Percentiles rank a stretch among this genome's conserved stretches.
phyloP scores from a whole-genome alignment of 2,329 filamentous ascomycete species.

The Phialophora verrucosa region DNA sequence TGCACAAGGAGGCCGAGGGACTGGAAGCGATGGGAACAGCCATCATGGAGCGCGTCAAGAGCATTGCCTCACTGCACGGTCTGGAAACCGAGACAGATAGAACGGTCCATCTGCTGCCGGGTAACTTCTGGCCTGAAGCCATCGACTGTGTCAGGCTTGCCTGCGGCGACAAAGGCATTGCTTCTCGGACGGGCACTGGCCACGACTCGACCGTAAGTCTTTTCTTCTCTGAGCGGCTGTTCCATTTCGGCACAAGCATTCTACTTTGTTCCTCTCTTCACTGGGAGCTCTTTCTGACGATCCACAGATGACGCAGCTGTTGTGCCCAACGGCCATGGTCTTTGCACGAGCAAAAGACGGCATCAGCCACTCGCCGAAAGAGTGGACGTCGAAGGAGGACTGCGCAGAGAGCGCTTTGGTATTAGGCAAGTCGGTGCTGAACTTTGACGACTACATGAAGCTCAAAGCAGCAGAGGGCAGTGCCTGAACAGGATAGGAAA shows the following conservation, averaged over 20 bases:
- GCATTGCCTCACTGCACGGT: conserved; percentile 34
- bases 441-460: conserved; percentile 40
- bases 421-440: conserved; percentile 40
- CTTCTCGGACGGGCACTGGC: conserved; percentile 37
- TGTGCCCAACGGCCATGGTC: conserved; percentile 40
- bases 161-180: conserved; percentile 40
- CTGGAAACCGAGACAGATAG: conserved; percentile 37
- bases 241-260: conserved; percentile 9
- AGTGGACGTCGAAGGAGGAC: conserved; percentile 32
- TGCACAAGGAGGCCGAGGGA: background rate
- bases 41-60: conserved; percentile 34
- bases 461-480: conserved; percentile 24
- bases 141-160: conserved; percentile 39
- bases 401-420: conserved; percentile 39
- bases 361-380: conserved; percentile 39
- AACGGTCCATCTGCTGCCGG: conserved; percentile 37
- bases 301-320: background rate
- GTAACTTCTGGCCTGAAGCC: conserved; percentile 39
- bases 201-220: conserved; percentile 41
- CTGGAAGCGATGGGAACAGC: conserved; percentile 40
- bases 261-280: background rate
- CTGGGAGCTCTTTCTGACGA: background rate
- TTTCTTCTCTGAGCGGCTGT: conserved; percentile 5
- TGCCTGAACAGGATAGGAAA: too few species aligned
- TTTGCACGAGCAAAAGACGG: conserved; percentile 40